Base-by-base conservation (phyloP, 164 flowering plant species). In the Vitis cinerea region DNA sequence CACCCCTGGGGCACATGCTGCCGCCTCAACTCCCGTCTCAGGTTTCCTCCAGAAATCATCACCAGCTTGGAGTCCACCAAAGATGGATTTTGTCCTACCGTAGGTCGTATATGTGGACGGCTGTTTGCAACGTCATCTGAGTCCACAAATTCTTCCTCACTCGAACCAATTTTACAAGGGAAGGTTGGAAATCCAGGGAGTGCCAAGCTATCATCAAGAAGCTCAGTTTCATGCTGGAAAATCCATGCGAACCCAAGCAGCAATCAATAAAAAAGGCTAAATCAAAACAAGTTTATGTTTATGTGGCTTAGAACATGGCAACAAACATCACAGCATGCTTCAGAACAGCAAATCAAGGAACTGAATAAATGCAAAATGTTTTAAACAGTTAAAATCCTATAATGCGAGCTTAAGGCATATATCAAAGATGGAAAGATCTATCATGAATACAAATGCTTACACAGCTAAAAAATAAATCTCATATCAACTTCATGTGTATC, bases 141-240 rank as follows among this genome's bases (percentile, higher is more conserved):
- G 67, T 93, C 98, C 61, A 85, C 63, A 72, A 81, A 85, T 69
- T 96, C 97, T 59, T 96, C 98, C 73, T 96, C 99, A 70, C 89
- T 83, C 48, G 93, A 88, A 60, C 77, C 94, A 71, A 82, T 81
- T 79, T 82, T 92, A 75, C 77, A 71, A 63, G 92, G 71, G 37
- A 79, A 72, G 17, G 88, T 65, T 16, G 80, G 79, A 64, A 84
- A 85, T 71, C 91, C 90, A 59, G 88, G 86, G 50, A 91, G 76
- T n/a, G 85, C 92, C 74, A 88, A 76, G 72, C 93, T 92, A 75
- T 96, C 98, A 74, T 93, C 97, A 54, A 93, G 70, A 53, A 96
- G 87, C 78, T 89, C 95, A 64, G 89, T 77, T 81, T 93, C 97
- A 77, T 89, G 72, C 92, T 88, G 83, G 44, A 66, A 77, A 71